A percentile compares a stretch with the other conserved stretches of the same genome.
Evolutionary conservation across 2,329 filamentous ascomycete genomes (phyloP).

Genomic region (Dryadomyces sulphureus): DNA sequence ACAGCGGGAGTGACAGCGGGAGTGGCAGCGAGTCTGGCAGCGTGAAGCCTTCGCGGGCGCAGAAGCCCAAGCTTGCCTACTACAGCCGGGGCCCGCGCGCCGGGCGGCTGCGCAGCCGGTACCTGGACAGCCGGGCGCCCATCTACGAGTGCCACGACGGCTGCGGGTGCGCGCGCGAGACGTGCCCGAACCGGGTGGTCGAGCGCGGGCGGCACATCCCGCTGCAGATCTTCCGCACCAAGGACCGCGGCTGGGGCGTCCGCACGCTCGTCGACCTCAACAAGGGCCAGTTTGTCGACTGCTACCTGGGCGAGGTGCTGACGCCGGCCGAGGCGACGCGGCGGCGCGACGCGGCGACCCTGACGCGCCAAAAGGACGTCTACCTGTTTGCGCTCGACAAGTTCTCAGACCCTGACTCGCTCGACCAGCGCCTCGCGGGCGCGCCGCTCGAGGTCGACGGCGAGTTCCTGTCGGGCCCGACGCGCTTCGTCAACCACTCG

Average conservation of each 20-base stretch:
- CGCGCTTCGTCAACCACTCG: conserved; percentile 71
- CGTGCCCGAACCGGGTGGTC: conserved; percentile 62
- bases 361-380: conserved; percentile 52
- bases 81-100: conserved; percentile 36
- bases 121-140: conserved; percentile 39
- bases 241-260: conserved; percentile 62
- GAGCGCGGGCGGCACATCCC: conserved; percentile 57
- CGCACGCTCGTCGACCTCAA: conserved; percentile 48
- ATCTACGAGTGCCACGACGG: conserved; percentile 71
- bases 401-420: conserved; percentile 44
- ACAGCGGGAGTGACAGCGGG: conserved; percentile 28
- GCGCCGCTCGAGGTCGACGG: conserved; percentile 51
- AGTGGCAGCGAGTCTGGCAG: too few species aligned
- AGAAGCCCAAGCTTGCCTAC: conserved; percentile 44
- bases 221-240: conserved; percentile 64
- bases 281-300: conserved; percentile 65
- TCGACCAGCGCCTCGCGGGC: conserved; percentile 39
- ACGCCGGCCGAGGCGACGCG: conserved; percentile 47
- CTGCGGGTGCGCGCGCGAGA: conserved; percentile 43
- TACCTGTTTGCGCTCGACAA: conserved; percentile 77
- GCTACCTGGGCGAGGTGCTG: conserved; percentile 61
- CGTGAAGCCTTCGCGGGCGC: too few species aligned
- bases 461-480: conserved; percentile 63
- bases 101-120: conserved; percentile 35
- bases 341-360: conserved; percentile 41